Percentiles rank a stretch among this genome's conserved stretches.
Evolutionary conservation across 2,329 filamentous ascomycete species (phyloP).

Genomic region (Huntiella moniliformis): DNA sequence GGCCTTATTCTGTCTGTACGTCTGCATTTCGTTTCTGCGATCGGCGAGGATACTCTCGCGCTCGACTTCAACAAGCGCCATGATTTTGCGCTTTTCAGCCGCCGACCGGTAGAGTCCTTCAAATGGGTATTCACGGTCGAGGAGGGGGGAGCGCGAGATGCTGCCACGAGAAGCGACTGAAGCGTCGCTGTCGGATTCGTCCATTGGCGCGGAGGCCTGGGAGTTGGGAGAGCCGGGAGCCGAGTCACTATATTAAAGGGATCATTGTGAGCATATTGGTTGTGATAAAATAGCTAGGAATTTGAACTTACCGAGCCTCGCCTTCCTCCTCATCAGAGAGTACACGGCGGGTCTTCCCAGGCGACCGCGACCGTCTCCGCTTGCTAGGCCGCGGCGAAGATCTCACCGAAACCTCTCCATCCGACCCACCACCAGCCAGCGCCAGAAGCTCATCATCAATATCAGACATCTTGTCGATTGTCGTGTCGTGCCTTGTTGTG

Average conservation of each 20-base stretch:
- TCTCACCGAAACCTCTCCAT: conserved; percentile 29
- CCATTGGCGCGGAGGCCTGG: conserved; percentile 70
- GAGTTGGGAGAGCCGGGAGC: conserved; percentile 53
- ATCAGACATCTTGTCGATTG: conserved; percentile 48
- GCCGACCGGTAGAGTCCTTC: conserved; percentile 68
- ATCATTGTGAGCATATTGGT: background rate
- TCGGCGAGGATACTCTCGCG: conserved; percentile 81
- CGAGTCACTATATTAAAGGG: conserved; percentile 38
- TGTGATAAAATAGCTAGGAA: background rate
- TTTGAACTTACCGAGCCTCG: conserved; percentile 33
- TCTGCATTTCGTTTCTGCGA: conserved; percentile 65
- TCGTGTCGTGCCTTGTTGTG: background rate
- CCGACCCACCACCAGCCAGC: conserved; percentile 57
- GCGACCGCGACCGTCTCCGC: conserved; percentile 1
- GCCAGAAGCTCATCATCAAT: conserved; percentile 88
- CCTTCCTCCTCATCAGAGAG: conserved; percentile 47
- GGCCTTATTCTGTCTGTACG: conserved; percentile 62
- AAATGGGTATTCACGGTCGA: conserved; percentile 57
- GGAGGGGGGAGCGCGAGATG: conserved; percentile 14
- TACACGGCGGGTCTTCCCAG: conserved; percentile 21
- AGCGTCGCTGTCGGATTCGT: conserved; percentile 55
- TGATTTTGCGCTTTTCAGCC: conserved; percentile 59
- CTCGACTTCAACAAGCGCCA: conserved; percentile 74
- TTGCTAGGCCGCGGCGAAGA: background rate
- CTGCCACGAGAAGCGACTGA: conserved; percentile 33